Base-by-base conservation (phyloP, 805 yeast species). In the Ogataea methanolica region DNA sequence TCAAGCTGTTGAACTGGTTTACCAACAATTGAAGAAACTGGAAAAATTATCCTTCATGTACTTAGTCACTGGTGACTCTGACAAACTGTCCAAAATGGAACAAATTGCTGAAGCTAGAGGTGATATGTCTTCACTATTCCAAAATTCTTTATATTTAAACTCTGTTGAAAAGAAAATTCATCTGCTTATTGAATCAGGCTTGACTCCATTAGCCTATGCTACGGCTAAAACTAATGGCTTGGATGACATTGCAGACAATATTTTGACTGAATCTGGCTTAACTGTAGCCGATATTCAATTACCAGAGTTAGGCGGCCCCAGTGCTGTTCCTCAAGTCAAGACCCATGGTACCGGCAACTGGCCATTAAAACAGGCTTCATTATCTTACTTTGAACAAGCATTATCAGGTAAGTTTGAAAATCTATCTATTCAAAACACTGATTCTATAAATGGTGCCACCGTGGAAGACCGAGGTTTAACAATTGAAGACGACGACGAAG, bases 1-100 rank as follows among this genome's bases (percentile, higher is more conserved):
- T 52, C 82, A 83, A 46, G 73, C 89, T 52, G 91, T 87, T 31
- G 99, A 94, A 69, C 75, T 86, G 55, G 91, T 85, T 34, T 88
- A 85, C 61, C 99, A 94, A 69, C 88, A 88, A 60, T 83, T 86
- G 64, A 88, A 85, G 56, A 77, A 81, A 48, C 85, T 94, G 53
- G 98, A 92, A 63, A 88, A 88, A 70, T 75, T 95, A 52, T 88
- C 97, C 4, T 91, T 94, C 74, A 73, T 90, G 50, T 94, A 94
- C 64, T 72, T 92, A 57, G 73, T 82, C 51, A 85, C 91, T 49
- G 99, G 98, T 68, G 91, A 92, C 61, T 60, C 65, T 26, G 77
- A 76, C 39, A 85, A 92, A 62, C 72, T 94, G 61, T 68, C 78
- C 43, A 89, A 86, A 68, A 91, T 94, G 96, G 83, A 88, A 53